Evolutionary conservation across 805 yeast species (phyloP).

Genomic region (Yamadazyma sp.): DNA sequence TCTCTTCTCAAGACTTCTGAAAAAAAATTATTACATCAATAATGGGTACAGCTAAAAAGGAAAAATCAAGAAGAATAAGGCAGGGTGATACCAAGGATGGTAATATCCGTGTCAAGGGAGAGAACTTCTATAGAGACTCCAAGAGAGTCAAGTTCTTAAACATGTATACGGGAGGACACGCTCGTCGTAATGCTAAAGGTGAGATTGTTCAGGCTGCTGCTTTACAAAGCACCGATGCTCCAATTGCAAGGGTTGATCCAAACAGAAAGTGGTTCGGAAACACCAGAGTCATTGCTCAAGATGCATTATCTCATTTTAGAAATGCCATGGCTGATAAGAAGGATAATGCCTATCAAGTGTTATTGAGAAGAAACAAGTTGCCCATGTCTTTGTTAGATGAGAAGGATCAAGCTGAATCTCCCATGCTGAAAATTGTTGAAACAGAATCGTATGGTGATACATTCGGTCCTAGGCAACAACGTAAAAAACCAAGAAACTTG

Average conservation of each 20-base stretch:
- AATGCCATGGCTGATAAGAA: conserved; percentile 88
- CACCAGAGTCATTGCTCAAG: conserved; percentile 96
- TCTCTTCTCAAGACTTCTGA: conserved; percentile 11
- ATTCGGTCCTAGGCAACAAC: conserved; percentile 93
- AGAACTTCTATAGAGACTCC: conserved; percentile 93
- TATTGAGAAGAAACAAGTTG: conserved; percentile 82
- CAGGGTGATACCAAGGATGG: conserved; percentile 84
- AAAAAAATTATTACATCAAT: conserved; percentile 4
- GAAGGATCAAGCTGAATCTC: conserved; percentile 71
- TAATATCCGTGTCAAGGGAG: conserved; percentile 92
- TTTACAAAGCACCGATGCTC: conserved; percentile 82
- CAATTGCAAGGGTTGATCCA: conserved; percentile 92
- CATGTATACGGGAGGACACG: conserved; percentile 92
- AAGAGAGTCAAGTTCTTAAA: conserved; percentile 84
- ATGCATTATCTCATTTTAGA: conserved; percentile 90
- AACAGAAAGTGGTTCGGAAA: conserved; percentile 97
- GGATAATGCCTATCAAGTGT: conserved; percentile 79
- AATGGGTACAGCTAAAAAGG: conserved; percentile 95
- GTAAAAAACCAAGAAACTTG: conserved; percentile 79
- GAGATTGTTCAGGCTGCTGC: conserved; percentile 85
- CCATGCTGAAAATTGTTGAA: conserved; percentile 78
- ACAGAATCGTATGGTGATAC: conserved; percentile 80
- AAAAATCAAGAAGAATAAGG: conserved; percentile 80
- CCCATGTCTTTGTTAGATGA: conserved; percentile 96
- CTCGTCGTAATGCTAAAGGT: conserved; percentile 82